Evolutionary conservation across 2,329 filamentous ascomycete species (phyloP).

Genomic region (Tolypocladium capitatum): DNA sequence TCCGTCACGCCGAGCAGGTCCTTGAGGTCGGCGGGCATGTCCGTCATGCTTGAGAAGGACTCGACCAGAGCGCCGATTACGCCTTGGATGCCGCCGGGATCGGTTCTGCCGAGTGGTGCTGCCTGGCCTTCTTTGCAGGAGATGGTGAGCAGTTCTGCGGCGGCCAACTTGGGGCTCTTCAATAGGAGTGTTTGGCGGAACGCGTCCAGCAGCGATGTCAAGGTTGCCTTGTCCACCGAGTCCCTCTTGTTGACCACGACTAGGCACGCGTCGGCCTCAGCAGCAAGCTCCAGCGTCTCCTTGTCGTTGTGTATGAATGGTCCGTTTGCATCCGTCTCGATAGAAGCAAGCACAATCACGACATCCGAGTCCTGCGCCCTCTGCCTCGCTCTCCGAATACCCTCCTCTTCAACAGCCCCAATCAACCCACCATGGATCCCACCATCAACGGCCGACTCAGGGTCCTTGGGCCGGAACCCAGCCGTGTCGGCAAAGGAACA

Average conservation of each 20-base stretch:
- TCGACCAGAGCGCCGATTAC: slow-evolving; percentile 56
- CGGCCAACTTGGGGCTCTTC: slow-evolving; percentile 12
- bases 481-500: slow-evolving; percentile 95
- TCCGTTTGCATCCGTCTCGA: slow-evolving; percentile 38
- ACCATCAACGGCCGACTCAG: not conserved
- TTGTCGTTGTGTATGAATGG: slow-evolving; percentile 36
- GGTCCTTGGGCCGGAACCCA: slow-evolving; percentile 51
- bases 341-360: slow-evolving; percentile 65
- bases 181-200: slow-evolving; percentile 19
- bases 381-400: slow-evolving; percentile 73
- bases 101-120: slow-evolving; percentile 14
- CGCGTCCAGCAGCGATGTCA: slow-evolving; percentile 23
- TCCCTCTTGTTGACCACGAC: slow-evolving; percentile 54
- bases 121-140: slow-evolving; percentile 54
- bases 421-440: slow-evolving; percentile 24
- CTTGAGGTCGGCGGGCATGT: slow-evolving; percentile 57
- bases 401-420: slow-evolving; percentile 72
- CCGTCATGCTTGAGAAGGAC: slow-evolving; percentile 59
- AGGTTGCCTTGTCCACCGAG: slow-evolving; percentile 20
- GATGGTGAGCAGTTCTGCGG: slow-evolving; percentile 35
- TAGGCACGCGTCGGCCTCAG: slow-evolving; percentile 32
- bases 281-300: slow-evolving; percentile 42
- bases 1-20: slow-evolving; percentile 84
- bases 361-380: slow-evolving; percentile 76
- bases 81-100: slow-evolving; percentile 52